Base-by-base conservation (phyloP, 306 rosid species). In the Prunus fruticosa region DNA sequence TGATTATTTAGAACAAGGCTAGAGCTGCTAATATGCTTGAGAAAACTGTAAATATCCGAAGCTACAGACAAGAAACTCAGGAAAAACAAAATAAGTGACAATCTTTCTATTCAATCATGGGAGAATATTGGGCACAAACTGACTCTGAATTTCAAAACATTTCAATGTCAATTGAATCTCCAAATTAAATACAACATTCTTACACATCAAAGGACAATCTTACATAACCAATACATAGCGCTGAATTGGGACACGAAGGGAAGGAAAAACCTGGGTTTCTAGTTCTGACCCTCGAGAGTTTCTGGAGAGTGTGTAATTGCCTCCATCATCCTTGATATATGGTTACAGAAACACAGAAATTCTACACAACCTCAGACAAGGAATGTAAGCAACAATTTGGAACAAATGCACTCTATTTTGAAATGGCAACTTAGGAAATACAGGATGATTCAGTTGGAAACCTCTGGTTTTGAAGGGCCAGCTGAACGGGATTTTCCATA, bases 401-500 rank as follows among this genome's bases (percentile, higher is more conserved):
- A 49, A 28, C 6, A 54, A 49, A 60, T 10, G 6, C 30, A 30
- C 30, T 53, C 64, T 20, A 23, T 25, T 52, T 53, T 1, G 51
- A 18, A 70, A 32, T 41, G n/a, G 28, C 19, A 15, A 56, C 15
- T n/a, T 41, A 14, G 75, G 38, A 25, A 79, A 49, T 38, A 34
- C 58, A 67, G 58, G 64, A 60, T 32, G 13, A 58, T 46, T 62
- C 50, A 41, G 60, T 64, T 46, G 49, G 69, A 32, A 54, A 20
- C 27, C 47, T 50, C 58, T 8, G 43, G 22, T 60, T 70, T 83
- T 3, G 74, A 76, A 54, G 70, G 54, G 27, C 70, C 56, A 19
- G 79, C 28, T 16, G 87, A 2, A 49, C 84, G 82, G n/a, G 86
- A 70, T 69, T 90, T 94, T 68, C 98, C 98, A 60, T 94, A 94